Base-by-base conservation (phyloP, 352 stramenopile species). In the Peronospora farinosa region DNA sequence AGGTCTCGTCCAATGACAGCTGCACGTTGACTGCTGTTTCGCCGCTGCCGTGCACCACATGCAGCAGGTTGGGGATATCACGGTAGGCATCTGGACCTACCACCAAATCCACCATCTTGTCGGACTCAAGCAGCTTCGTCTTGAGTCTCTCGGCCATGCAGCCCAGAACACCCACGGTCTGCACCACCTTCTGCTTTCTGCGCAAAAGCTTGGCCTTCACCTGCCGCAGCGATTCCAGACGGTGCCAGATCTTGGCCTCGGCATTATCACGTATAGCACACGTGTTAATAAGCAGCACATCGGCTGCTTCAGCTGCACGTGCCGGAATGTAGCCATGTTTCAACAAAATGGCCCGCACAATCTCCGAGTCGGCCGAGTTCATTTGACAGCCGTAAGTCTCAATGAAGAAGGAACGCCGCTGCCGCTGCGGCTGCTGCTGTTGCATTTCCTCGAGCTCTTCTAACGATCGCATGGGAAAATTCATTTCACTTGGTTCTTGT, bases 61-160 rank as follows among this genome's bases (percentile, higher is more conserved):
- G 65, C 36, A 99, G 63, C 39, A 99, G 54, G 47, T 94, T 86
- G 12, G 96, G 96, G 21, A 99, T 88, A 78, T 99, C 95, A 23
- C 96, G 82, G 70, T 99, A 99, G 5, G 96, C 96, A 69, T 99
- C 97, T 0, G 97, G 97, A 0, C 97, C 97, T 17, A 97, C 95
- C 1, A 99, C 95, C 11, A 99, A 55, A 79, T 99, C 96, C 36
- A 98, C 92, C 65, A 96, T 95, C 52, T 97, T 96, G 63, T 95
- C 81, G 16, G 75, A 79, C 47, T 96, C 82, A 17, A 99, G 88
- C 63, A 99, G 77, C 50, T 98, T 78, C 28, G 82, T 88, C 78
- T 99, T 98, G 39, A 99, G 74, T 5, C 97, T 80, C 78, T 99
- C 96, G n/a, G 97, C 96, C 97, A 99, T 99, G 74, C 97, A 99